Evolutionary conservation across 169 alveolate species (phyloP).

Genomic region (Plasmodium adleri): DNA sequence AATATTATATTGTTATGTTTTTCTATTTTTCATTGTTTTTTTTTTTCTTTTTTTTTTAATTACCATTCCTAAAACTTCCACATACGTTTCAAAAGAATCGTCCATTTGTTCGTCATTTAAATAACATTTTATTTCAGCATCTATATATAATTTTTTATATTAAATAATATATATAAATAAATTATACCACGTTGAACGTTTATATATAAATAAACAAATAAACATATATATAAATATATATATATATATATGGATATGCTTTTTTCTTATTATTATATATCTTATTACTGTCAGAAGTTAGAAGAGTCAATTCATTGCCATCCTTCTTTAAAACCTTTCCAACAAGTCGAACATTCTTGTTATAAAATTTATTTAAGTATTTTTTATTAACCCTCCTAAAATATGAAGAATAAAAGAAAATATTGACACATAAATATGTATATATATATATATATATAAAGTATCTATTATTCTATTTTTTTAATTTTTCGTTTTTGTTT

Average conservation of each 20-base stretch:
- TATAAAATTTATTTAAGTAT: slow-evolving; percentile 55
- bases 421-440: not conserved
- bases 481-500: slow-evolving; percentile 5
- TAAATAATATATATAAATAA: not conserved
- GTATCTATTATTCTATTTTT: not conserved
- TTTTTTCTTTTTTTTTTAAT: not conserved
- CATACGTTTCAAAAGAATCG: slow-evolving; percentile 50
- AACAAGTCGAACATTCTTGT: slow-evolving; percentile 70
- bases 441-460: not conserved
- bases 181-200: not conserved
- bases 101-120: slow-evolving; percentile 48
- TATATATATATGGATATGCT: not conserved
- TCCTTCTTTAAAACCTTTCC: slow-evolving; percentile 74
- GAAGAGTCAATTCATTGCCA: slow-evolving; percentile 34
- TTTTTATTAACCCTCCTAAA: slow-evolving; percentile 68
- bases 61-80: slow-evolving; percentile 77
- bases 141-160: slow-evolving; percentile 1
- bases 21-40: too few species aligned
- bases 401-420: not conserved
- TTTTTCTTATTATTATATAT: not conserved
- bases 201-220: too few species aligned
- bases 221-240: not conserved
- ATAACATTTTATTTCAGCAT: slow-evolving; percentile 64
- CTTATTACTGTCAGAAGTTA: slow-evolving; percentile 59
- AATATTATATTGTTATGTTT: not conserved